Conservation (phyloP, 176 grass and related monocot genomes). For the Bromus sterilis region DNA sequence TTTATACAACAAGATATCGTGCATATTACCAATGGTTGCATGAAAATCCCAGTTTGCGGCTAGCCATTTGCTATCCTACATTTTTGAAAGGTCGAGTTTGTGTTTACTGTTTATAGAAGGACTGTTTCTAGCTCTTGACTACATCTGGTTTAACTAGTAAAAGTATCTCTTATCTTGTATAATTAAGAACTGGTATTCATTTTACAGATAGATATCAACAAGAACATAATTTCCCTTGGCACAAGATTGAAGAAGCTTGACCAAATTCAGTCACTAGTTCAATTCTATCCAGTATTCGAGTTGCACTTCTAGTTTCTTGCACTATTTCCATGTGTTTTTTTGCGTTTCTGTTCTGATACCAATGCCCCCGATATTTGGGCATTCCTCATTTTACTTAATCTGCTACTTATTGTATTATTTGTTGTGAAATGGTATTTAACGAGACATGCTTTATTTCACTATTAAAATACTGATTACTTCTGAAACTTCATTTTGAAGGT, state of each 20-base stretch:
- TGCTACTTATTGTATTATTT: constrained; percentile 3
- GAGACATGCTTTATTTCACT: neutral
- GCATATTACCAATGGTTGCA: neutral
- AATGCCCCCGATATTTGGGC: neutral
- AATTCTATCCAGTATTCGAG: neutral
- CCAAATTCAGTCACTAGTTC: neutral
- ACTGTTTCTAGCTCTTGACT: neutral
- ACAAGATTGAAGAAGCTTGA: neutral
- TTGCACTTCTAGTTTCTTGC: neutral
- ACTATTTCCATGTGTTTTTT: neutral
- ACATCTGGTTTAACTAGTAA: neutral
- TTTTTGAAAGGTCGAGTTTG: neutral
- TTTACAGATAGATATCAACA: neutral
- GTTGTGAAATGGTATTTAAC: neutral
- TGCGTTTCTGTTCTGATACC: neutral
- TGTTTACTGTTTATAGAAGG: neutral
- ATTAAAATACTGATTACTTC: constrained; percentile 15
- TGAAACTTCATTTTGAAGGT: constrained; percentile 44
- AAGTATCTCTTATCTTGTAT: neutral
- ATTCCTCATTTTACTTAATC: neutral
- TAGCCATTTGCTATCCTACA: neutral
- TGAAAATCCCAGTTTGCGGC: neutral
- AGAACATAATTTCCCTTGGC: neutral
- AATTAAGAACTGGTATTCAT: neutral
- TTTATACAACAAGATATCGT: neutral